Base-by-base conservation (phyloP, 1,284 basidiomycete species). In the Leccinum glutinopallens region DNA sequence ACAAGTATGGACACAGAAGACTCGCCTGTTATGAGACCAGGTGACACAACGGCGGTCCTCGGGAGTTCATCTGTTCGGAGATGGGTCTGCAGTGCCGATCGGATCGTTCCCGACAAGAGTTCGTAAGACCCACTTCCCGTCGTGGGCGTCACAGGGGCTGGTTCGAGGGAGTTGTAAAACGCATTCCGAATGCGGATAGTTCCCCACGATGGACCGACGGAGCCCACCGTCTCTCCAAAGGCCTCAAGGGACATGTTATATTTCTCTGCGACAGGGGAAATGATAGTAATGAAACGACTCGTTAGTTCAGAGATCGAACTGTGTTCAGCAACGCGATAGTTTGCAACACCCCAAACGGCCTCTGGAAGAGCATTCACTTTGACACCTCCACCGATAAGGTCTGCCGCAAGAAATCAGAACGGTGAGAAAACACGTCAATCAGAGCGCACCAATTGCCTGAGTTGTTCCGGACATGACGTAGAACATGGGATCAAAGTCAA, bases 121-220 rank as follows among this genome's bases (percentile, higher is more conserved):
- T 76, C 73, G 68, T 79, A 88, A 12, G 80, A 76, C 2, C 75
- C 75, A 12, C 78, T 77, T 4, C 73, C 71, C 2, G 71, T 70
- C 4, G 78, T 79, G 0, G 85, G 83, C 2, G 85, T 82, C 19
- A 82, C 75, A 1, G 85, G 84, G 2, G 85, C 81, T 12, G 86
- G 83, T 62, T 82, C 80, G 13, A 84, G 75, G 25, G 76, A 75
- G 4, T 73, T 75, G 13, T 74, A 74, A 63, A 78, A 83, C 0
- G 81, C 79, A 60, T 84, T 73, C 25, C 64, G 70, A 32, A 77
- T 62, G 37, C 63, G 70, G 43, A 76, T 69, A 8, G 65, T 73
- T 39, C 74, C 73, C 64, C 67, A 62, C 7, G 68, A 66, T 37
- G 64, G 62, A 35, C 41, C 65, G 13, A 62, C 59, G 2, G 13